Conservation (phyloP, 164 flowering plant genomes). For the Chloranthus sessilifolius region DNA sequence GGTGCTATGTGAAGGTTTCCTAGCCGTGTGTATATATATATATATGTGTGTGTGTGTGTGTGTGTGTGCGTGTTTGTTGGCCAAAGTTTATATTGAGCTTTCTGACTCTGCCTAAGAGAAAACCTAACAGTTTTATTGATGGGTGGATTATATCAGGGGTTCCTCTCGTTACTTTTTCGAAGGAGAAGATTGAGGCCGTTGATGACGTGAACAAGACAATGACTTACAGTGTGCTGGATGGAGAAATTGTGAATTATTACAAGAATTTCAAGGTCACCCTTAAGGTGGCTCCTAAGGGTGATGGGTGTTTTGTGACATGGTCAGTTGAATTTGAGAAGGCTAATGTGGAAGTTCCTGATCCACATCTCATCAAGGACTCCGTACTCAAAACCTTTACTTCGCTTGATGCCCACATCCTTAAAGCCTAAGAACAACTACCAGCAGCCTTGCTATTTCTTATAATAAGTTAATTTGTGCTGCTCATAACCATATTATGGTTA, state of each 20-base stretch:
- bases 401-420: constrained; percentile 43
- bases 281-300: constrained; percentile 38
- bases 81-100: no score
- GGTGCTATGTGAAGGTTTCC: no score
- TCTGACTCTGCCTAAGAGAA: no score
- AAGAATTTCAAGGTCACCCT: constrained; percentile 34
- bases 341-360: constrained; percentile 38
- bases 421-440: constrained; percentile 11
- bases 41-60: no score
- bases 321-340: constrained; percentile 47
- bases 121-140: no score
- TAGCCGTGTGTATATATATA: no score
- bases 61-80: no score
- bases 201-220: constrained; percentile 42
- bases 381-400: constrained; percentile 40
- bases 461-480: no score
- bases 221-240: constrained; percentile 49
- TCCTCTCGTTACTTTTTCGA: constrained; percentile 20
- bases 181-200: constrained; percentile 46
- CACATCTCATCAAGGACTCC: constrained; percentile 38
- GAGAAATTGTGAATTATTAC: constrained; percentile 57
- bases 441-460: no score
- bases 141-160: no score
- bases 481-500: no score
- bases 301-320: constrained; percentile 57